A percentile compares a stretch with the other conserved stretches of the same genome.
These are phyloP conservation scores for Boletus eberwhitei DNA, from an alignment of 768 basidiomycete genomes.

Conservation along the genomic window DNA sequence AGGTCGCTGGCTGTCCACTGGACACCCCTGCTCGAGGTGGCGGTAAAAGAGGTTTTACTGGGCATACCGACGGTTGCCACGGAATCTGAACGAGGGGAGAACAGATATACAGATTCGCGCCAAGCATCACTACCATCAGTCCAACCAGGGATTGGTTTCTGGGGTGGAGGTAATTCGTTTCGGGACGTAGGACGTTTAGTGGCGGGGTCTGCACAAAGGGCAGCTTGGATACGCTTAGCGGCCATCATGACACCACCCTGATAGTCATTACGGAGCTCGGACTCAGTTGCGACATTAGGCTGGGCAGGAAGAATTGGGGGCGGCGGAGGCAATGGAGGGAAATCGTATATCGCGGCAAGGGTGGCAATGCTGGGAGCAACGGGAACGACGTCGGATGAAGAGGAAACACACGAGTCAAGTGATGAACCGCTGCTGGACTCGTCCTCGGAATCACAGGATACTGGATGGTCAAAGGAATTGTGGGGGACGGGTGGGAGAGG, in stretches of 20 bases:
- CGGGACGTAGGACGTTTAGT: slow-evolving; percentile 36
- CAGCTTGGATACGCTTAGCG: slow-evolving; percentile 49
- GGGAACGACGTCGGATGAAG: slow-evolving; percentile 20
- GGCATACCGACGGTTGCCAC: slow-evolving; percentile 29
- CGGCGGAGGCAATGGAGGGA: slow-evolving; percentile 54
- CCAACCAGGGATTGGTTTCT: slow-evolving; percentile 59
- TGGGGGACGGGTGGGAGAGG: slow-evolving; percentile 40
- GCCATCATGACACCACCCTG: slow-evolving; percentile 70
- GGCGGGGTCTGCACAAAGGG: slow-evolving; percentile 40
- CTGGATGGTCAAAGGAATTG: slow-evolving; percentile 31
- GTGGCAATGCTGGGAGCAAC: slow-evolving; percentile 36
- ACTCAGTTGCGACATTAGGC: slow-evolving; percentile 23
- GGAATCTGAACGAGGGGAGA: slow-evolving; percentile 40
- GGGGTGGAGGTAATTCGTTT: slow-evolving; percentile 33
- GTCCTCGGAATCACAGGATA: slow-evolving; percentile 36
- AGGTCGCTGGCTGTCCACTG: slow-evolving; percentile 44
- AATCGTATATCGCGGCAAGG: slow-evolving; percentile 40
- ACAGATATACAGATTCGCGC: slow-evolving; percentile 61
- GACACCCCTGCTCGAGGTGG: slow-evolving; percentile 50
- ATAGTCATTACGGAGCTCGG: slow-evolving; percentile 40
- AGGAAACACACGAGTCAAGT: slow-evolving; percentile 31
- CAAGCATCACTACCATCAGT: slow-evolving; percentile 64
- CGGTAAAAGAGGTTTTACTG: slow-evolving; percentile 42
- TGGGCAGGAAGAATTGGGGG: slow-evolving; percentile 38
- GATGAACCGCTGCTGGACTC: slow-evolving; percentile 42